Base-by-base conservation (phyloP, 208 protist species). In the Phytomonas sp. region DNA sequence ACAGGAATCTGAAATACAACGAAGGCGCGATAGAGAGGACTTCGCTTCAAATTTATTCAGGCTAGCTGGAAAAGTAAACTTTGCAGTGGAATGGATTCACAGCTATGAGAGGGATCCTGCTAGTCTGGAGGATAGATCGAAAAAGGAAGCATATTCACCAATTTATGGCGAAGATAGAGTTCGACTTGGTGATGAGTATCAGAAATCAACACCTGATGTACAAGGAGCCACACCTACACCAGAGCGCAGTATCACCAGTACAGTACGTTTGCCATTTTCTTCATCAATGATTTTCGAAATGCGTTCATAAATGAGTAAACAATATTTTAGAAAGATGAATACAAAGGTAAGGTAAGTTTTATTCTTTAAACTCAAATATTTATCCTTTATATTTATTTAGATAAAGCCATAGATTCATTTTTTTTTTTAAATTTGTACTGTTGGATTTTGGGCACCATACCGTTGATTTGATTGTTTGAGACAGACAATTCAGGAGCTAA, bases 271-370 rank as follows among this genome's bases (percentile, higher is more conserved):
- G 60, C 83, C 87, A n/a, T 82, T 84, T 12, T 81, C 77, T 32
- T 82, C 87, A 37, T 83, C 87, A 42, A 81, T 92, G 40, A 73
- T 82, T 8, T 76, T 92, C 33, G 80, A 77, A 56, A 62, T 84
- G 76, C 76, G 76, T 49, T 56, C 70, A 40, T 70, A 60, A 72
- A 42, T 10, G 60, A 52, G 11, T 45, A 62, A 52, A 0, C 31
- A 10, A 33, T 34, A 70, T 70, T 42, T 31, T 64, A 60, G 33
- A 26, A 66, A 0, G n/a, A 11, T 45, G 4, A 56, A 0, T 23
- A 33, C 0, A 23, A 68, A 68, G 11, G 14, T 8, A 5, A 19
- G 33, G 30, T 33, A 32, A 12, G 31, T 6, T 52, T 40, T 26
- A 29, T 37, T 71, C 10, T 19, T 64, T 33, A 56, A 30, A 37